Evolutionary conservation across 1,284 basidiomycete species (phyloP).

Genomic region (Ceratobasidium sp.): DNA sequence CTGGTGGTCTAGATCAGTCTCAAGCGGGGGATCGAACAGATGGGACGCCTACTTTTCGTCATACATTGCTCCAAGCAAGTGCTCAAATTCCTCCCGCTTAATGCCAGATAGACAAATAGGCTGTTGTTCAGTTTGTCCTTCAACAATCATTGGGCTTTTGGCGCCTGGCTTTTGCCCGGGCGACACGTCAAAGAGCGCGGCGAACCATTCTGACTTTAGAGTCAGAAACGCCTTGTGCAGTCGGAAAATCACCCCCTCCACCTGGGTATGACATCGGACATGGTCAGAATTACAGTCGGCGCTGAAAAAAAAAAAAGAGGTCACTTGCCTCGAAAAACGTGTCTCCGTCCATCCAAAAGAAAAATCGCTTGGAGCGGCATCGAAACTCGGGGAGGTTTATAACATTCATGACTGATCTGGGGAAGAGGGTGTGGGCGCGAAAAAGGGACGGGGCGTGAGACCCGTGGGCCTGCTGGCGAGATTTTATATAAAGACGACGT

Average conservation of each 20-base stretch:
- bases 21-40: neutral
- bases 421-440: conserved; percentile 6
- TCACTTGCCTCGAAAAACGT: conserved; percentile 38
- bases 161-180: neutral
- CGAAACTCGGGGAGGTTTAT: conserved; percentile 26
- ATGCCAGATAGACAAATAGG: conserved; percentile 39
- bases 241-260: conserved; percentile 38
- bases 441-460: conserved; percentile 19
- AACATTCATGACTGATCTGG: conserved; percentile 29
- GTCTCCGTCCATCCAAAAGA: conserved; percentile 44
- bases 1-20: conserved; percentile 22
- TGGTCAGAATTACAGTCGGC: neutral
- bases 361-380: conserved; percentile 36
- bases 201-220: conserved; percentile 41
- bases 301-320: neutral
- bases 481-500: conserved; percentile 19
- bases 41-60: conserved; percentile 24
- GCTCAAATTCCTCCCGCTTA: conserved; percentile 40
- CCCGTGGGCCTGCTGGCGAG: neutral
- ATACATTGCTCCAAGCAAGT: conserved; percentile 37
- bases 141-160: conserved; percentile 27
- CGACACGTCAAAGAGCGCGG: conserved; percentile 34
- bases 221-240: conserved; percentile 40
- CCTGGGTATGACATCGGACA: neutral
- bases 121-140: conserved; percentile 35